A percentile compares a stretch with the other conserved stretches of the same genome.
These are phyloP conservation scores for Thelonectria blattea DNA, from an alignment of 2,329 filamentous ascomycete species.

Conservation along the genomic window DNA sequence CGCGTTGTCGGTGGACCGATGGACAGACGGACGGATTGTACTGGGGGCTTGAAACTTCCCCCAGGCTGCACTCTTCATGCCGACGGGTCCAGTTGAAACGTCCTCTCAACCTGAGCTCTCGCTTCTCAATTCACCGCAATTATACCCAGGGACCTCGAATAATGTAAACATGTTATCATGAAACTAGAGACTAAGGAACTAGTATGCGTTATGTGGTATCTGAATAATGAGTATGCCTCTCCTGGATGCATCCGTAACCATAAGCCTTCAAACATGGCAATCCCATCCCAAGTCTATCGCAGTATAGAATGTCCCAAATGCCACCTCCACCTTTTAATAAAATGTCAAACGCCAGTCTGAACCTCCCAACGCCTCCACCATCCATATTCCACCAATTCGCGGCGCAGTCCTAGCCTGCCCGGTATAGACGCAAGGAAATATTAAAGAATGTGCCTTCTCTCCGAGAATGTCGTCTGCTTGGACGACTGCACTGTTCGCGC, in stretches of 20 bases:
- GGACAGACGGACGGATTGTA: too few relatives aligned
- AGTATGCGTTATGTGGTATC: constrained; percentile 37
- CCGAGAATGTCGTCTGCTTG: constrained; percentile 17
- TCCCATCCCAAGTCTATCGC: constrained; percentile 3
- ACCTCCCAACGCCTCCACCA: constrained; percentile 29
- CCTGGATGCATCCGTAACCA: constrained; percentile 30
- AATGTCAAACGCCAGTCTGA: constrained; percentile 31
- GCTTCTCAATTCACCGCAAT: not conserved
- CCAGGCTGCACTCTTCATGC: constrained; percentile 4
- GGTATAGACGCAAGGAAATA: constrained; percentile 29
- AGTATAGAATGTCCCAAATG: constrained; percentile 1
- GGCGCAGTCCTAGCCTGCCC: constrained; percentile 30
- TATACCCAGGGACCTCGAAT: not conserved
- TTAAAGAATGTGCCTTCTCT: constrained; percentile 28
- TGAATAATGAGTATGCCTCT: constrained; percentile 31
- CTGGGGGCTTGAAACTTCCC: constrained; percentile 10
- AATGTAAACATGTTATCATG: not conserved
- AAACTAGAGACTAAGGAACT: constrained; percentile 27
- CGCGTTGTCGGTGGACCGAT: too few relatives aligned
- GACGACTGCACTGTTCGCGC: constrained; percentile 1
- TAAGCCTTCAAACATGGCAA: constrained; percentile 16
- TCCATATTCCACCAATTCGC: constrained; percentile 17
- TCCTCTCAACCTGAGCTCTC: not conserved
- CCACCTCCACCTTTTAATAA: constrained; percentile 26
- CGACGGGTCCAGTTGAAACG: constrained; percentile 13